A percentile compares a stretch with the other conserved stretches of the same genome.
Conservation (phyloP, 2,329 filamentous ascomycete genomes). For the Fusarium devonianum region DNA sequence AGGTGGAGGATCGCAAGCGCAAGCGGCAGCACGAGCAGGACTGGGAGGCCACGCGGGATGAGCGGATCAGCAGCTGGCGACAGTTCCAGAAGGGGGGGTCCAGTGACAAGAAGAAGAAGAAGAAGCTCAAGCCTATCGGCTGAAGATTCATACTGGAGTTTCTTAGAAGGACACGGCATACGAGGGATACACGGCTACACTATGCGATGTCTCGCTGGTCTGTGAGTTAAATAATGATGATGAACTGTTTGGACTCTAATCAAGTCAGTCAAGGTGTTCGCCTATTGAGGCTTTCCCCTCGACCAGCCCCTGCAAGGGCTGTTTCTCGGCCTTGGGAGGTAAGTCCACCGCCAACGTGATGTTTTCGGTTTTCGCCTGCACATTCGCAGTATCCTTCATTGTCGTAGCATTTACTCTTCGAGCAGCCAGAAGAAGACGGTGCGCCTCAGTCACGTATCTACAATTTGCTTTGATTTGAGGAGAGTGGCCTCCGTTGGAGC, state of each 20-base stretch:
- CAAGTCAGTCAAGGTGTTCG: constrained; percentile 37
- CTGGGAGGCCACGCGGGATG: constrained; percentile 92
- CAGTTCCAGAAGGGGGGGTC: constrained; percentile 82
- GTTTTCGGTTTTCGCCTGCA: neutral
- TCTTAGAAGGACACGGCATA: constrained; percentile 9
- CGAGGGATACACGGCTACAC: constrained; percentile 21
- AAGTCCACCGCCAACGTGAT: constrained; percentile 22
- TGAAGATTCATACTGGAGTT: constrained; percentile 46
- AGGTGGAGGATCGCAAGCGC: constrained; percentile 79
- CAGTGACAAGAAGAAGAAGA: constrained; percentile 69
- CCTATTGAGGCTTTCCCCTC: constrained; percentile 14
- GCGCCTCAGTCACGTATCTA: constrained; percentile 16
- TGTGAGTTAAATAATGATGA: constrained; percentile 45
- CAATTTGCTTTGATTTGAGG: constrained; percentile 41
- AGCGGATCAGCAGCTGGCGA: constrained; percentile 92
- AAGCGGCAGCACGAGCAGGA: constrained; percentile 93
- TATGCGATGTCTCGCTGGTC: constrained; percentile 31
- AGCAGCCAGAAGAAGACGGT: neutral
- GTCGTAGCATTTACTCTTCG: constrained; percentile 13
- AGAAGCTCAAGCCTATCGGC: constrained; percentile 72
- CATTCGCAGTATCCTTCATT: constrained; percentile 12
- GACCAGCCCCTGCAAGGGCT: constrained; percentile 13
- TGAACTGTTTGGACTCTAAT: constrained; percentile 44
- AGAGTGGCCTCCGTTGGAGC: constrained; percentile 47
- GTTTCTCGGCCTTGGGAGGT: constrained; percentile 20